Base-by-base conservation (phyloP, 495 filamentous ascomycete species). In the Chaetomidium leptoderma region DNA sequence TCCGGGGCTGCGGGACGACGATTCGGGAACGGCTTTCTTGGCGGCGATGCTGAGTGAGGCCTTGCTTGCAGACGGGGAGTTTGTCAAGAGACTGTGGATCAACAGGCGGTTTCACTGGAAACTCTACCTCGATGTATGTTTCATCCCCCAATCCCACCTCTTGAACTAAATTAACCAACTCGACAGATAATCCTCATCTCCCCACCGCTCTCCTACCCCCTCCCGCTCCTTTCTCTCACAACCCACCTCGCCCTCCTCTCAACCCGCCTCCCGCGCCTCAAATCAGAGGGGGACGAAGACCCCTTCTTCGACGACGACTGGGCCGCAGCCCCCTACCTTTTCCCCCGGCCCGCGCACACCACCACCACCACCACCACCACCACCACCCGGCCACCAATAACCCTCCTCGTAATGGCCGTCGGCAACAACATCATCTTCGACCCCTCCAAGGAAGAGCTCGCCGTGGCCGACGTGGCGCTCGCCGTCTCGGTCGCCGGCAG, bases 261-360 rank as follows among this genome's bases (percentile, higher is more conserved):
- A 39, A 90, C 92, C 7, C 86, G 87, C 55, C 82, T 97, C 3
- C 93, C 93, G 17, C 81, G 85, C 30, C 76, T 95, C 23, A 88
- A 89, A 67, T 95, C 90, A 23, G 84, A 91, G 65, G 78, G 79
- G 53, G 91, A 95, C 68, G 93, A 99, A 74, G 95, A 99, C 65
- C 95, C 95, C 2, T 84, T 96, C 64, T 97, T 99, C 77, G 87
- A 96, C 77, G 95, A 99, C 74, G 93, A 99, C 73, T 99, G 95
- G 95, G 88, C 85, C 35, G 88, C 85, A 33, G 82, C 91, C 2
- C 71, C 83, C 37, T 83, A 85, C 49, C 77, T 99, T 21, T 99
- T 92, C 74, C 83, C 88, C 1, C 76, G 80, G 36, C 6, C 44
- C 27, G 16, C 24, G 21, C 6, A 33, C 60, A 46, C 30, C 36